Evolutionary conservation across 2,329 filamentous ascomycete genomes (phyloP).

Genomic region (Trichoderma lentiforme): DNA sequence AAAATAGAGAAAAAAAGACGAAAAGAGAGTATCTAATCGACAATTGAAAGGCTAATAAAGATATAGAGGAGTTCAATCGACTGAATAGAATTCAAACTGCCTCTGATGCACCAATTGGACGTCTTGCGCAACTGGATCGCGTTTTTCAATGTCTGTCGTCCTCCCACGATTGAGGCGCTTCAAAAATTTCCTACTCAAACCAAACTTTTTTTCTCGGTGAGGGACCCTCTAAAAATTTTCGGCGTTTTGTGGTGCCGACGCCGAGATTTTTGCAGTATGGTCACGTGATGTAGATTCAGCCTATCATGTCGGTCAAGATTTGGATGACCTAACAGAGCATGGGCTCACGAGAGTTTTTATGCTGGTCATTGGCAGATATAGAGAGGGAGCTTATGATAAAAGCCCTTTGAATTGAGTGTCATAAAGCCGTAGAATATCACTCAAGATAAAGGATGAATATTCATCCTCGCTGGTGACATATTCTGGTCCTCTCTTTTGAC

Average conservation of each 20-base stretch:
- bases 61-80: not conserved
- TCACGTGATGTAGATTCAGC: conserved; percentile 7
- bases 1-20: not conserved
- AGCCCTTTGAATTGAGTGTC: not conserved
- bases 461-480: not conserved
- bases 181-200: conserved; percentile 28
- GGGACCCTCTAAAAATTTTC: conserved; percentile 28
- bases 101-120: conserved; percentile 10
- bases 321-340: not conserved
- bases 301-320: conserved; percentile 4
- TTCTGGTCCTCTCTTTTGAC: not conserved
- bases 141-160: conserved; percentile 18
- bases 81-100: not conserved
- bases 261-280: conserved; percentile 19
- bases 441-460: not conserved
- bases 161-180: conserved; percentile 23
- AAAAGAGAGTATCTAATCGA: not conserved
- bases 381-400: not conserved
- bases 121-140: conserved; percentile 15
- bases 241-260: conserved; percentile 33
- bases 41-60: not conserved
- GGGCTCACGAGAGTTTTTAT: not conserved
- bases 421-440: not conserved
- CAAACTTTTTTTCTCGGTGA: conserved; percentile 32
- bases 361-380: not conserved